Conservation (phyloP, 192 early-diverging fungal species). For the Backusella psychrophila region DNA sequence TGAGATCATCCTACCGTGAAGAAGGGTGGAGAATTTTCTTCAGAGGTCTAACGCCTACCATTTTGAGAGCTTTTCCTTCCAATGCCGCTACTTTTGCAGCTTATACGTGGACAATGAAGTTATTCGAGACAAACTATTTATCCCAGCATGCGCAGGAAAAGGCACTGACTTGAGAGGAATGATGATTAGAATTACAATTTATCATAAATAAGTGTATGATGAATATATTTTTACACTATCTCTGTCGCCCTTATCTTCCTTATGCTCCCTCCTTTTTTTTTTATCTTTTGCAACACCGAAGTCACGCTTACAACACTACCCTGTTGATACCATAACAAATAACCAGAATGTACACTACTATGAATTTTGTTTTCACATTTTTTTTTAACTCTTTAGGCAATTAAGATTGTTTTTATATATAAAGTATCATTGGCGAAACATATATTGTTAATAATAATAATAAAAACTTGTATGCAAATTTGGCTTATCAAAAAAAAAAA, state of each 20-base stretch:
- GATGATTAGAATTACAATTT: background rate
- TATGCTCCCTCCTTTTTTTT: background rate
- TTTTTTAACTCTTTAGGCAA: background rate
- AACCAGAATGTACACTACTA: background rate
- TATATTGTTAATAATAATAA: background rate
- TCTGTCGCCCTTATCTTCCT: background rate
- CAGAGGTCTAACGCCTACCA: slow-evolving; percentile 53
- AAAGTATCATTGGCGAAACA: background rate
- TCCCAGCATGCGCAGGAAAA: background rate
- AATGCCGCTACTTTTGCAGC: slow-evolving; percentile 59
- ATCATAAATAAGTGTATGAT: background rate
- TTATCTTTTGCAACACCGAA: background rate
- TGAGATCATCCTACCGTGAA: slow-evolving; percentile 47
- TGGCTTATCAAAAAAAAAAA: background rate
- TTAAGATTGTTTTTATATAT: background rate
- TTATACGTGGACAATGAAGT: slow-evolving; percentile 51
- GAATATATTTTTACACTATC: background rate
- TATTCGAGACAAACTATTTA: slow-evolving; percentile 1
- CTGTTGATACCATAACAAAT: background rate
- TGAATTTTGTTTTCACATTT: background rate
- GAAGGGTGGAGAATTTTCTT: slow-evolving; percentile 55
- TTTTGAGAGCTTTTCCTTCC: slow-evolving; percentile 56
- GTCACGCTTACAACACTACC: background rate
- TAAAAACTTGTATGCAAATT: background rate
- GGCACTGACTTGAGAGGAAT: background rate